Conservation (phyloP, 805 yeast genomes). For the Metschnikowia peoriensis region DNA sequence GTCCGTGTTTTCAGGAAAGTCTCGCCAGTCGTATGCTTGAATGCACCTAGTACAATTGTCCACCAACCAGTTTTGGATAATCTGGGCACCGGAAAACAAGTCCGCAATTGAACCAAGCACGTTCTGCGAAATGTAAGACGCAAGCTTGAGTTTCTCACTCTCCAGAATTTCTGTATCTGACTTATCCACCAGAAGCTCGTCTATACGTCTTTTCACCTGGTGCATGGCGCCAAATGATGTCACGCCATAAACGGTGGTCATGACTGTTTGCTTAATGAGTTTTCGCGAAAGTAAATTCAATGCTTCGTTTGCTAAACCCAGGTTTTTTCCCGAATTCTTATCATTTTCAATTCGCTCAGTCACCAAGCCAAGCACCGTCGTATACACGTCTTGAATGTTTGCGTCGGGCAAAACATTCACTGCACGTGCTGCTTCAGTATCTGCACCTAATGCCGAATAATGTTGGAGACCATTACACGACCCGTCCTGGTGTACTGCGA, state of each 20-base stretch:
- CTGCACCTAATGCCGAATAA: constrained; percentile 43
- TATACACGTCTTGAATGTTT: constrained; percentile 34
- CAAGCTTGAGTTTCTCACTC: constrained; percentile 4
- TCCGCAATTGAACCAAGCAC: constrained; percentile 18
- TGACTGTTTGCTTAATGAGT: constrained; percentile 41
- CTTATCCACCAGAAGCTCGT: constrained; percentile 10
- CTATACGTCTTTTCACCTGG: constrained; percentile 31
- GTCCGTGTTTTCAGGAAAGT: not conserved
- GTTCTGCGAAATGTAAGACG: constrained; percentile 12
- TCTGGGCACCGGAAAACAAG: constrained; percentile 33
- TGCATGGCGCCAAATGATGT: constrained; percentile 35
- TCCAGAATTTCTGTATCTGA: not conserved
- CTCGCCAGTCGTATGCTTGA: constrained; percentile 24
- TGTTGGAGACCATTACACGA: constrained; percentile 48
- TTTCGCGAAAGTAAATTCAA: constrained; percentile 26
- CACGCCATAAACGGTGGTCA: constrained; percentile 48
- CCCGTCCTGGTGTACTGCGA: constrained; percentile 45
- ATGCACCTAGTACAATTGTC: constrained; percentile 31
- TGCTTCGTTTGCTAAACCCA: constrained; percentile 17
- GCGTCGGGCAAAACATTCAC: constrained; percentile 33
- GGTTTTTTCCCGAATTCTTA: not conserved
- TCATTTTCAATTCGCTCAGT: constrained; percentile 12
- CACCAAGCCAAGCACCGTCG: constrained; percentile 30
- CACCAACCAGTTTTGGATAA: constrained; percentile 36
- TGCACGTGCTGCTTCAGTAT: constrained; percentile 35